Conservation (phyloP, 2,329 filamentous ascomycete species). For the Metarhizium rileyi region DNA sequence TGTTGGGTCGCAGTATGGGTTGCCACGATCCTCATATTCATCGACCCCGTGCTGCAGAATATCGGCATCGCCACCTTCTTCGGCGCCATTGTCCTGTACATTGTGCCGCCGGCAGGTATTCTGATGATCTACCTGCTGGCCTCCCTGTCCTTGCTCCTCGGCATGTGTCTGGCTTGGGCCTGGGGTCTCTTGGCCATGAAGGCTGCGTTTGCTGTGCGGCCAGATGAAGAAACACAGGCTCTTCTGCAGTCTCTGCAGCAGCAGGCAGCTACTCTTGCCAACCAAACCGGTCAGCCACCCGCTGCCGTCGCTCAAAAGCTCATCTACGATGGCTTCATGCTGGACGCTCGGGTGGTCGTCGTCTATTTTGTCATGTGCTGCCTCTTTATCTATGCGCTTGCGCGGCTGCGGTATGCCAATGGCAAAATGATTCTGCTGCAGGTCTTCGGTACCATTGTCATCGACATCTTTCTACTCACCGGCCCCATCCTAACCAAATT, state of each 20-base stretch:
- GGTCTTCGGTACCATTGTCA: conserved; percentile 36
- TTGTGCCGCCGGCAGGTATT: conserved; percentile 35
- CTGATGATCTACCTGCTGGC: conserved; percentile 35
- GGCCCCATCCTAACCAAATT: conserved; percentile 33
- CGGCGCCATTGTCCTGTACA: conserved; percentile 29
- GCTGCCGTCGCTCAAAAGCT: conserved; percentile 23
- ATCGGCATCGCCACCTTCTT: conserved; percentile 38
- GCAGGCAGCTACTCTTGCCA: conserved; percentile 24
- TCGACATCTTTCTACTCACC: conserved; percentile 33
- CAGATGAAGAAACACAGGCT: conserved; percentile 26
- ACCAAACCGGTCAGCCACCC: conserved; percentile 13
- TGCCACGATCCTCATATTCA: conserved; percentile 35
- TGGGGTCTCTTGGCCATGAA: conserved; percentile 41
- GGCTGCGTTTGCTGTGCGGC: conserved; percentile 32
- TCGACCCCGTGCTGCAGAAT: conserved; percentile 28
- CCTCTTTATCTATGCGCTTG: conserved; percentile 32
- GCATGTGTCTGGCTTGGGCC: conserved; percentile 37
- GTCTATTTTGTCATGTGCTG: conserved; percentile 28
- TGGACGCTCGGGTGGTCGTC: conserved; percentile 34
- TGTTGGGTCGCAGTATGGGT: conserved; percentile 37
- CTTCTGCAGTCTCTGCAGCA: conserved; percentile 23
- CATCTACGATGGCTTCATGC: conserved; percentile 34
- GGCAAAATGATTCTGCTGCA: conserved; percentile 34
- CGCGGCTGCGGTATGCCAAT: conserved; percentile 33
- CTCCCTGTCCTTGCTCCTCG: conserved; percentile 31